Conservation (phyloP, 2,329 filamentous ascomycete species). For the Hypoxylon sp. region DNA sequence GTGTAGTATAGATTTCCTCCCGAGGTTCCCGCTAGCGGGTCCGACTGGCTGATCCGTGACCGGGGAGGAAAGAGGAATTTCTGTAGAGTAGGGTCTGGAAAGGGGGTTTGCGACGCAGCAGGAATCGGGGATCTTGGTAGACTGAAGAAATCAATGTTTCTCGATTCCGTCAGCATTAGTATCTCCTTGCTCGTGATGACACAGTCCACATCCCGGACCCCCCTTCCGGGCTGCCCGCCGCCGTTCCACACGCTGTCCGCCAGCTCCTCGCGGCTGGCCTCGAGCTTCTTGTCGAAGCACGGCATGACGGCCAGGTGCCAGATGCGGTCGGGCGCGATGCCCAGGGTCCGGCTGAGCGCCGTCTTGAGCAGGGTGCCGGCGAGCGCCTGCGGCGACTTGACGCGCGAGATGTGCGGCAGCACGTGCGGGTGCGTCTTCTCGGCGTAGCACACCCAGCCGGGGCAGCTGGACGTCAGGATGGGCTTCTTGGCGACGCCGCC, state of each 20-base stretch:
- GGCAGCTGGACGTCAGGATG: conserved; percentile 87
- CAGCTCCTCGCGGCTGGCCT: conserved; percentile 91
- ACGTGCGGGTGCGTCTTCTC: conserved; percentile 98
- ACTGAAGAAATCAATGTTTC: conserved; percentile 77
- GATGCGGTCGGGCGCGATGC: conserved; percentile 78
- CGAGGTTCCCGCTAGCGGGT: conserved; percentile 74
- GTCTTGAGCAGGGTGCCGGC: conserved; percentile 92
- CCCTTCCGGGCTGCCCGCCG: conserved; percentile 56
- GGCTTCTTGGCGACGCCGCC: conserved; percentile 54
- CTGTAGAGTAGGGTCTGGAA: conserved; percentile 76
- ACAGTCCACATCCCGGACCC: conserved; percentile 90
- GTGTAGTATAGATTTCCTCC: conserved; percentile 91
- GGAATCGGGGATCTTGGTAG: conserved; percentile 68
- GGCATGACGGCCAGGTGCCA: conserved; percentile 98
- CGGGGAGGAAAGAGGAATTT: conserved; percentile 75
- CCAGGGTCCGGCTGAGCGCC: conserved; percentile 74
- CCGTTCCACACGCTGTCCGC: conserved; percentile 79
- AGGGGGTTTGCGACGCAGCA: conserved; percentile 58
- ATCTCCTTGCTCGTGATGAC: conserved; percentile 97
- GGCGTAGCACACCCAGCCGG: conserved; percentile 98
- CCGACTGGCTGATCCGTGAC: conserved; percentile 51
- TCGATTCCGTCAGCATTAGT: conserved; percentile 83
- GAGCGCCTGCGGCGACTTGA: conserved; percentile 94
- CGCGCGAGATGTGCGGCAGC: conserved; percentile 84
- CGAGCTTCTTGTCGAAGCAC: conserved; percentile 98